These are phyloP conservation scores for Postia placenta DNA, from an alignment of 768 basidiomycete genomes.

Conservation along the genomic window DNA sequence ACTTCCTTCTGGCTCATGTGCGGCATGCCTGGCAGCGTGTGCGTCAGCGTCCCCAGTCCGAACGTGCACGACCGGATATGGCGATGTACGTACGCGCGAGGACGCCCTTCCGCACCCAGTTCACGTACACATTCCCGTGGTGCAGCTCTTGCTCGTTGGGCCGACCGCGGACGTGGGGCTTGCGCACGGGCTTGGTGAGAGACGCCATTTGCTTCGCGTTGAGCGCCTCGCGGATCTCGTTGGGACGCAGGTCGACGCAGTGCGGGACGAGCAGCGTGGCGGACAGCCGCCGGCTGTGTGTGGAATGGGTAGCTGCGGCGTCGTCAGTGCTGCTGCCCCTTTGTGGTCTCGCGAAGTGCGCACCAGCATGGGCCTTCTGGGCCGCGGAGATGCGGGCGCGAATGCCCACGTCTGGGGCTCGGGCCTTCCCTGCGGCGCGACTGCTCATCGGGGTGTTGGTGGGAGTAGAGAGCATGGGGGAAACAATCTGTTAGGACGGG, in stretches of 20 bases:
- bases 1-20: background rate
- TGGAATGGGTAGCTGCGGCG: too few species aligned
- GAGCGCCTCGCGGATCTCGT: background rate
- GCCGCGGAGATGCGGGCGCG: background rate
- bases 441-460: background rate
- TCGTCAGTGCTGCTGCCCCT: background rate
- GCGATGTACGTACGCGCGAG: background rate
- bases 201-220: background rate
- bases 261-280: too few species aligned
- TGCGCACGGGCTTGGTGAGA: background rate
- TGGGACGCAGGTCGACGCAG: background rate
- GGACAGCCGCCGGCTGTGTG: too few species aligned
- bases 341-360: background rate
- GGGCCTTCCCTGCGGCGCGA: constrained; percentile 3
- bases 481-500: background rate
- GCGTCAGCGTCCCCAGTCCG: background rate
- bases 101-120: background rate
- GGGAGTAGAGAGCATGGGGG: background rate
- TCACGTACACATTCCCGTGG: background rate
- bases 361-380: background rate
- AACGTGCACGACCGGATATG: background rate
- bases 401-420: background rate
- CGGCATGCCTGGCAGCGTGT: background rate
- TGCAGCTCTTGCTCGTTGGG: background rate
- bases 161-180: constrained; percentile 1